Evolutionary conservation across 2,329 filamentous ascomycete genomes (phyloP), one percentile per base, ranked within the genome.

Genomic region (Fusarium kyushuense): DNA sequence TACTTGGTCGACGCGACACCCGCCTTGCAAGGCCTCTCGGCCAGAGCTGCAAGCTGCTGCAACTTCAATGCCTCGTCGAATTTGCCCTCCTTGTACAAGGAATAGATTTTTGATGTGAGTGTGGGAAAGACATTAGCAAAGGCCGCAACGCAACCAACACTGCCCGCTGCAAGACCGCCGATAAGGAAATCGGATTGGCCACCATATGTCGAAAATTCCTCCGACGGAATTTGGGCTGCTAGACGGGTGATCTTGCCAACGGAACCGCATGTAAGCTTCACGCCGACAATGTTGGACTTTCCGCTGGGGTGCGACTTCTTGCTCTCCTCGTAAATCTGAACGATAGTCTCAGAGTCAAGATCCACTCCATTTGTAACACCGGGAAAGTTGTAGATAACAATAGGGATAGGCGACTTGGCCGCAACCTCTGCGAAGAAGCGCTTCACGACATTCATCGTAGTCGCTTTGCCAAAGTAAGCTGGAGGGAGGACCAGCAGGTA

Each of bases 131-230:
- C 79, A 66, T 91, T 90, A 27, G 83, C 89, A 64, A 90, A 86
- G 5, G 87, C 88, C 0, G 88, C 86, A 49, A 91, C 87, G 67
- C 84, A 87, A 12, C 89, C 89, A 3, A 84, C 82, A 30, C 84
- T 86, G 17, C 89, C 88, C 9, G 85, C 84, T 3, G 83, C 82
- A 33, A 91, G 76, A 1, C 86, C 87, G 3, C 86, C 87, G 48
- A 91, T 79, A 25, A 93, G 77, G 76, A 92, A 93, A 73, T 94
- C 91, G 3, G 87, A 88, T 79, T 93, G 90, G 1, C 92, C 92
- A 1, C 90, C 90, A 72, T 88, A 93, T 1, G 88, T 86, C 2
- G 89, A 86, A 73, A 94, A 94, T 16, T 83, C 76, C 1, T 85
- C 81, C 0, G 84, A 76, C 0, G 82, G 76, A 48, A 92, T 77